These are phyloP conservation scores for Priceomyces carsonii DNA, from an alignment of 805 yeast species.

Conservation along the genomic window DNA sequence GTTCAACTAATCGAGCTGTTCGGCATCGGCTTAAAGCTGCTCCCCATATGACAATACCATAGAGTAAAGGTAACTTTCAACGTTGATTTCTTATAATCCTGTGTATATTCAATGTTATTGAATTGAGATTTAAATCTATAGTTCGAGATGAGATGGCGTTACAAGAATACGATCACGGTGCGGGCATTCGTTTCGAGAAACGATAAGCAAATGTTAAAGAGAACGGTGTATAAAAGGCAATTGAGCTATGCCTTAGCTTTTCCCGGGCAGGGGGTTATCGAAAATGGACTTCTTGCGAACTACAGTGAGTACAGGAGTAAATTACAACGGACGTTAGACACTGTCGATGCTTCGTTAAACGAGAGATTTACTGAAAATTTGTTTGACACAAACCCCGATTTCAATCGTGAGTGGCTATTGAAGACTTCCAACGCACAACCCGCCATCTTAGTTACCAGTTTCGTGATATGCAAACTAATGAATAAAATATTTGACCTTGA, in stretches of 20 bases:
- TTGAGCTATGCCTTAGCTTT: constrained; percentile 32
- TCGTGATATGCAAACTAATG: constrained; percentile 24
- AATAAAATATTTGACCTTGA: constrained; percentile 18
- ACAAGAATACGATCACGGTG: too few species aligned
- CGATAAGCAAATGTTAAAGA: too few species aligned
- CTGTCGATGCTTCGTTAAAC: constrained; percentile 22
- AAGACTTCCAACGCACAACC: constrained; percentile 55
- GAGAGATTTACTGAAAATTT: constrained; percentile 20
- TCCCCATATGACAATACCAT: too few species aligned
- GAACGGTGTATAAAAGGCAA: too few species aligned
- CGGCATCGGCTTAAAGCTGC: too few species aligned
- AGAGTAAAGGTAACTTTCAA: too few species aligned
- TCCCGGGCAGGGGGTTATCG: constrained; percentile 37
- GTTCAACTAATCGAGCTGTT: too few species aligned
- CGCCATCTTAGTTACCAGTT: constrained; percentile 46
- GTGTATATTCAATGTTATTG: too few species aligned
- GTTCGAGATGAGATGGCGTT: too few species aligned
- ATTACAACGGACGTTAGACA: constrained; percentile 14
- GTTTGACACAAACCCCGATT: constrained; percentile 12
- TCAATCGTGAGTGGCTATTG: constrained; percentile 19
- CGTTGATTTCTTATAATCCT: too few species aligned
- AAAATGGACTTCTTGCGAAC: constrained; percentile 21
- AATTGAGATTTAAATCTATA: too few species aligned
- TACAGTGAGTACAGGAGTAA: constrained; percentile 11
- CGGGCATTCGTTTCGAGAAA: too few species aligned